phyloP scores from a whole-genome alignment of 768 basidiomycete species.

The Chalciporus piperatus region DNA sequence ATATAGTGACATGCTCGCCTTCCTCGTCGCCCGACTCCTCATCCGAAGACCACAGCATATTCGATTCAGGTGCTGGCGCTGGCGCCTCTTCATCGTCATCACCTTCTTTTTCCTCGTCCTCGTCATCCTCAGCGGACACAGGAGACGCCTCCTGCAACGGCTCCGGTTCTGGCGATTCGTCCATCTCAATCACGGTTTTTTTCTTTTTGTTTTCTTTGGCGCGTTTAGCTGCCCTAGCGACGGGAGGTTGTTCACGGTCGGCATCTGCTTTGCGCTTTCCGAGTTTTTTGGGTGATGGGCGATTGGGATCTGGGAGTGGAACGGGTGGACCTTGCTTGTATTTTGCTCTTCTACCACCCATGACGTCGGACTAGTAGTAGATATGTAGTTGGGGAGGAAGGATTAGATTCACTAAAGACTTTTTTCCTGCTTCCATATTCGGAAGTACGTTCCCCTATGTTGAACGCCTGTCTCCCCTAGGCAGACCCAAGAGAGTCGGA shows the following conservation, averaged over 20 bases:
- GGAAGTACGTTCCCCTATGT: constrained; percentile 9
- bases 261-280: constrained; percentile 71
- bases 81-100: constrained; percentile 20
- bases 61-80: constrained; percentile 11
- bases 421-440: constrained; percentile 27
- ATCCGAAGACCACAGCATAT: constrained; percentile 35
- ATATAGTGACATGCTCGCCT: constrained; percentile 62
- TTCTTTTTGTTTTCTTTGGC: constrained; percentile 29
- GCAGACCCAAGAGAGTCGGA: too few relatives aligned
- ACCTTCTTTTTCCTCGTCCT: constrained; percentile 32
- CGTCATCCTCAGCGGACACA: constrained; percentile 39
- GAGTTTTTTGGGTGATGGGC: constrained; percentile 50
- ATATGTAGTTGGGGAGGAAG: constrained; percentile 1
- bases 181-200: constrained; percentile 17
- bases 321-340: constrained; percentile 77
- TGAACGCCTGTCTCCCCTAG: too few relatives aligned
- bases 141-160: constrained; percentile 47
- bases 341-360: constrained; percentile 86
- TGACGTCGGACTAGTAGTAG: constrained; percentile 32
- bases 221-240: constrained; percentile 35
- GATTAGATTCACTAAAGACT: constrained; percentile 9
- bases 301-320: constrained; percentile 43
- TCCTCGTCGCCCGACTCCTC: constrained; percentile 43
- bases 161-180: constrained; percentile 29
- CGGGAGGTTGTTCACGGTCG: constrained; percentile 27